Percentiles rank a stretch among this genome's conserved stretches.
phyloP scores from a whole-genome alignment of 352 stramenopile species.

The Phytophthora constricta region DNA sequence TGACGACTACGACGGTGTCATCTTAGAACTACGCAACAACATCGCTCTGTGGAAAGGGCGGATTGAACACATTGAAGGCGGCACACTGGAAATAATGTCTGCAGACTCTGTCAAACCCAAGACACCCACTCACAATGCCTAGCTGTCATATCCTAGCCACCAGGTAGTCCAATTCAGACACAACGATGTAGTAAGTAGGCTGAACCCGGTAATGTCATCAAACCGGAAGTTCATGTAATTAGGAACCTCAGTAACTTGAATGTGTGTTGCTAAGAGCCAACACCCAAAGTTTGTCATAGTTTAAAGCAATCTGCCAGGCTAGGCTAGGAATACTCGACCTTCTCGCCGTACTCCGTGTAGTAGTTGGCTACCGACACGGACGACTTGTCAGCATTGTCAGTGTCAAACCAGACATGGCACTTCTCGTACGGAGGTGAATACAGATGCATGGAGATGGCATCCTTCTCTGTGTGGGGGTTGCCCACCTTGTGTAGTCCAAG shows the following conservation, averaged over 20 bases:
- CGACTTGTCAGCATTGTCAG: constrained; percentile 56
- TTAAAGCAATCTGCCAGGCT: background rate
- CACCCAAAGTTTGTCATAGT: background rate
- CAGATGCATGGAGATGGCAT: constrained; percentile 93
- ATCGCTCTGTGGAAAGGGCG: constrained; percentile 56
- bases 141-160: background rate
- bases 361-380: constrained; percentile 81
- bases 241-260: too few relatives aligned
- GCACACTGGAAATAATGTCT: constrained; percentile 40
- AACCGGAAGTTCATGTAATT: background rate
- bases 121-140: constrained; percentile 6
- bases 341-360: constrained; percentile 83
- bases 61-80: constrained; percentile 37
- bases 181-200: too few relatives aligned
- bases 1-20: constrained; percentile 61
- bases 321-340: constrained; percentile 41
- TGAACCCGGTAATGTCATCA: too few relatives aligned
- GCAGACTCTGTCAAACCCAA: constrained; percentile 33
- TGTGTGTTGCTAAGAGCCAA: background rate
- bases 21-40: constrained; percentile 61
- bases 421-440: constrained; percentile 93
- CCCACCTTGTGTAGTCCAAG: constrained; percentile 94
- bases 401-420: constrained; percentile 90
- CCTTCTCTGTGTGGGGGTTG: constrained; percentile 65
- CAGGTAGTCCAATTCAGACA: background rate